Evolutionary conservation across 495 filamentous ascomycete species (phyloP).

Genomic region (Terfezia claveryi): DNA sequence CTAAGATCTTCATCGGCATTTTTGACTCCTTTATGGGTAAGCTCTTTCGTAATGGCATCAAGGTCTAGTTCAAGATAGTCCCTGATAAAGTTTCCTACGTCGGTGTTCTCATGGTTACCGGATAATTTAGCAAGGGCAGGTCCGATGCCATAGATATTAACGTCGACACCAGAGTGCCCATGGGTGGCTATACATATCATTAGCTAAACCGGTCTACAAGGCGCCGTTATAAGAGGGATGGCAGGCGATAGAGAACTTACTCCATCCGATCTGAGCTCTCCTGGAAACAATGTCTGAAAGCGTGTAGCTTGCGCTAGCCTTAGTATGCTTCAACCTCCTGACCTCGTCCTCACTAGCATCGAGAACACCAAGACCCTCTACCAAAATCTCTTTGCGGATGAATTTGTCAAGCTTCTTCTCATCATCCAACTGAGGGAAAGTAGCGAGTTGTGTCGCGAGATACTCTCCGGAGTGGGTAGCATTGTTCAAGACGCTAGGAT

Average conservation of each 20-base stretch:
- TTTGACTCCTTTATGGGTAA: constrained; percentile 36
- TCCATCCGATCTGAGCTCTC: constrained; percentile 79
- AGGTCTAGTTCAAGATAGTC: constrained; percentile 65
- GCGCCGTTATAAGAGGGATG: not conserved
- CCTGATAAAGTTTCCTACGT: constrained; percentile 60
- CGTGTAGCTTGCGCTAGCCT: constrained; percentile 26
- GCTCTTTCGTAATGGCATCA: constrained; percentile 46
- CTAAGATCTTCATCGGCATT: constrained; percentile 1
- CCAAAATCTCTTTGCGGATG: constrained; percentile 19
- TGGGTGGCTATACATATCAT: constrained; percentile 16
- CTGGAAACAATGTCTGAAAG: constrained; percentile 72
- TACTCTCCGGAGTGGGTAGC: constrained; percentile 59
- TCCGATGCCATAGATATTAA: constrained; percentile 29
- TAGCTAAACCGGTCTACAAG: not conserved
- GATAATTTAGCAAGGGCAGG: constrained; percentile 27
- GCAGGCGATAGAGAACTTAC: not conserved
- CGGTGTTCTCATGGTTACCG: constrained; percentile 90
- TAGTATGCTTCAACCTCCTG: constrained; percentile 32
- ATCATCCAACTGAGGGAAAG: constrained; percentile 22
- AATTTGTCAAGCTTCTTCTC: constrained; percentile 15
- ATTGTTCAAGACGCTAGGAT: constrained; percentile 57
- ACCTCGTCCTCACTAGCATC: constrained; percentile 57
- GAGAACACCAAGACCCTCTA: constrained; percentile 44
- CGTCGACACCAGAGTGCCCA: constrained; percentile 30
- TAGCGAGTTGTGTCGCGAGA: constrained; percentile 34